Percentiles rank a stretch among this genome's conserved stretches.
These are phyloP conservation scores for Pseudopyricularia javanii DNA, from an alignment of 2,329 filamentous ascomycete species.

Conservation along the genomic window DNA sequence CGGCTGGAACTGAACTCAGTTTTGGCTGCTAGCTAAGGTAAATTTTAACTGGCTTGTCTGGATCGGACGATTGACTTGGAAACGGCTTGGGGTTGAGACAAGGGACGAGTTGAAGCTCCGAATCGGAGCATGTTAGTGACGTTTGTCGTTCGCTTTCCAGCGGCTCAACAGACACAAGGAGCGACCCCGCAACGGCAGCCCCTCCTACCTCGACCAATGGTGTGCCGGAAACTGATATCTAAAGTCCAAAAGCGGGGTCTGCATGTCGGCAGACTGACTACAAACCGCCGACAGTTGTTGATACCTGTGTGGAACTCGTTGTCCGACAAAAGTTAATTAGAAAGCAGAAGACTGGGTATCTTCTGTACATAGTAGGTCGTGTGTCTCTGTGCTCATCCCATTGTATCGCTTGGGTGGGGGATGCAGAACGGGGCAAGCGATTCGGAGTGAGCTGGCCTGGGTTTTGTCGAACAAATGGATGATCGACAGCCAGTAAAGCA, in stretches of 20 bases:
- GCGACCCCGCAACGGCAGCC: neutral
- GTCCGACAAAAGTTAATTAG: too few relatives aligned
- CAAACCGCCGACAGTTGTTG: neutral
- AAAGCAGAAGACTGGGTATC: too few relatives aligned
- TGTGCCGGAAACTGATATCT: neutral
- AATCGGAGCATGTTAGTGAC: neutral
- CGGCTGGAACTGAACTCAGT: too few relatives aligned
- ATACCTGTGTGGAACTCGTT: neutral
- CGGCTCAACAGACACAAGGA: slow-evolving; percentile 10
- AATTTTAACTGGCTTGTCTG: neutral
- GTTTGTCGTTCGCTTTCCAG: slow-evolving; percentile 14
- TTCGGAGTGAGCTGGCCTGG: too few relatives aligned
- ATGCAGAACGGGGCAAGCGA: too few relatives aligned
- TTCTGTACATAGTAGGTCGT: too few relatives aligned
- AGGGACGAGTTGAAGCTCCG: neutral
- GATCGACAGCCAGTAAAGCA: too few relatives aligned
- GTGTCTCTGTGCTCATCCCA: too few relatives aligned
- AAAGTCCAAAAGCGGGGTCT: neutral
- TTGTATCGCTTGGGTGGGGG: too few relatives aligned
- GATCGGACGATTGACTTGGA: neutral
- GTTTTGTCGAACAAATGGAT: too few relatives aligned
- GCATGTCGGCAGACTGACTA: neutral
- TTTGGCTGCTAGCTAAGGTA: too few relatives aligned
- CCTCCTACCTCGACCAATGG: neutral
- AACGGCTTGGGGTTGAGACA: too few relatives aligned